Base-by-base conservation (phyloP, 2,329 filamentous ascomycete genomes). In the Alternaria brassicicola region DNA sequence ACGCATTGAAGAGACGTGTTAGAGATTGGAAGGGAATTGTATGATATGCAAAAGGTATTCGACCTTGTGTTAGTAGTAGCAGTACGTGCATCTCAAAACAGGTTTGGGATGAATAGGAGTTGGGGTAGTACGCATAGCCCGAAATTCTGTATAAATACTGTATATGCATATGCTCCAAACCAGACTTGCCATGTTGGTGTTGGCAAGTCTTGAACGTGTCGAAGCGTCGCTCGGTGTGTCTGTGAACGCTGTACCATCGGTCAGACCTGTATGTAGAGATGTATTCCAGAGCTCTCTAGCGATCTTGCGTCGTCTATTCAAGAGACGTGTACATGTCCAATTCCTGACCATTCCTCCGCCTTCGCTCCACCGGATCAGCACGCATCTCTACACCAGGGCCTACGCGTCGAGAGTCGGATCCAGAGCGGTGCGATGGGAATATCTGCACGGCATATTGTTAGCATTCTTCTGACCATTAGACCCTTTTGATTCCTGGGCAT, bases 361-460 rank as follows among this genome's bases (percentile, higher is more conserved):
- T 79, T 62, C 83, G 80, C 74, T 83, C 83, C 58, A 85, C 80
- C 41, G 87, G 85, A 71, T 88, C 84, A 54, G 93, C 87, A 70
- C 88, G 84, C 64, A 93, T 84, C 77, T 96, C 93, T 63, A 97
- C 87, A 12, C 93, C 93, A 3, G 92, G 92, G 0, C 93, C 93
- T 51, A 93, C 85, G 30, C 89, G 78, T 61, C 90, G 86, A 46
- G 84, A 81, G 70, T 66, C 67, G n/a, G 83, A 49, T 10, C 59
- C 35, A 4, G 45, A 83, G 73, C 91, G 84, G 72, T 91, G 79
- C 17, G 76, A 75, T 17, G 85, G 85, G 68, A 88, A 87, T 55
- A 88, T 80, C 85, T 87, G 38, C 23, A 39, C 15, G 8, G 9
- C 35, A 38, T 4, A 21, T 4, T 38, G 35, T 38, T 21, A 38